Evolutionary conservation across 441 rosid species (phyloP), one percentile per base, ranked within the genome.

Genomic region (Gossypium gossypioides): DNA sequence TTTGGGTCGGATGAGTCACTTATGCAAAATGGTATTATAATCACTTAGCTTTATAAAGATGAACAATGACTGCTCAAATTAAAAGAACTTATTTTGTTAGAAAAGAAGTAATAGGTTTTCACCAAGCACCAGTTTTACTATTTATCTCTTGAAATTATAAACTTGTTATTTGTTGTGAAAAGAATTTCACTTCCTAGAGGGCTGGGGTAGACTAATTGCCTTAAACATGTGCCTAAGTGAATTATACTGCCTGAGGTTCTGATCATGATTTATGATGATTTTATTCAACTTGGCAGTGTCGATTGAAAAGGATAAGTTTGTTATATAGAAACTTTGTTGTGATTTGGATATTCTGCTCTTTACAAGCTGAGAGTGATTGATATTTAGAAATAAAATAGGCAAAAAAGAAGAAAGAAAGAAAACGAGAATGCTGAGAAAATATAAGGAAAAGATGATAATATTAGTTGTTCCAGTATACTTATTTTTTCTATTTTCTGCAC

Each of bases 21-120:
- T 63, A 37, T 37, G 32, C 54, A 12, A 42, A 42, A 12, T 64
- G 69, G 32, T 19, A 40, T 9, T 40, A 64, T 64, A 50, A 67
- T 9, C 24, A 24, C 27, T 50, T 25, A 67, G 42, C 58, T n/a
- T 25, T 50, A 34, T 48, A 7, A 46, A 25, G 42, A 21, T 24
- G 3, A 7, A 46, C 56, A 24, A 16, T 0, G 6, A 24, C 7
- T n/a, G 52, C 18, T 3, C 21, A 66, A 40, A 66, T 66, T 44
- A 27, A 66, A 66, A 46, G 37, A 22, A 66, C 7, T 66, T 66
- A n/a, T 24, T 29, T 4, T 29, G 21, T 12, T 60, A 44, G 18
- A 64, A 65, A 66, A 46, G 57, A n/a, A 24, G 42, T n/a, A 48
- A 67, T n/a, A n/a, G 6, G 71, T 67, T 24, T 65, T 12, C 69